A percentile compares a stretch with the other conserved stretches of the same genome.
phyloP scores from a whole-genome alignment of 139 green algal genomes.

The Ettlia oleoabundans region DNA sequence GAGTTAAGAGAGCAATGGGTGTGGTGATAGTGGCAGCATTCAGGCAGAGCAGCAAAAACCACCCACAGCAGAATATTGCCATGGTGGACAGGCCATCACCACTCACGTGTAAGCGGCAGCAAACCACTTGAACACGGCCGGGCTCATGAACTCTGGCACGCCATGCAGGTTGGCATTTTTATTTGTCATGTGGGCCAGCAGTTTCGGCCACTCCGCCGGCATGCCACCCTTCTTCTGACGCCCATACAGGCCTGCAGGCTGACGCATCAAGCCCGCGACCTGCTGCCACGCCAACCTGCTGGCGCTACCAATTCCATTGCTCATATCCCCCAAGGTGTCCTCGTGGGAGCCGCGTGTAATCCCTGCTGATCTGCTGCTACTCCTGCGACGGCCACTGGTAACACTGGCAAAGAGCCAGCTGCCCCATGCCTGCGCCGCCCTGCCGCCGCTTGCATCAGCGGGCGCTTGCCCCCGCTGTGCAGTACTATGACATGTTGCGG shows the following conservation, averaged over 20 bases:
- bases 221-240: background rate
- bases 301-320: background rate
- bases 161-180: conserved; percentile 13
- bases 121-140: conserved; percentile 18
- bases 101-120: conserved; percentile 14
- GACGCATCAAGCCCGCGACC: background rate
- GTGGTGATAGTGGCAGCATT: too few species aligned
- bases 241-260: background rate
- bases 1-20: background rate
- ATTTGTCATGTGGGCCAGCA: conserved; percentile 27
- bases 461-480: too few species aligned
- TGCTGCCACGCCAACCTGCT: background rate
- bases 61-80: too few species aligned
- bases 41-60: too few species aligned
- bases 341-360: too few species aligned
- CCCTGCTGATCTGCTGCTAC: too few species aligned
- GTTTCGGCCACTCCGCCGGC: background rate
- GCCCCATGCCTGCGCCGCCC: background rate
- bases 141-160: conserved; percentile 10
- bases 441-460: too few species aligned
- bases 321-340: too few species aligned
- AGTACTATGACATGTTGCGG: too few species aligned
- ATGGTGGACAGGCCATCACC: too few species aligned
- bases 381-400: too few species aligned
- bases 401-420: background rate